phyloP scores from a whole-genome alignment of 352 stramenopile species.

The Globisporangium irregulare region DNA sequence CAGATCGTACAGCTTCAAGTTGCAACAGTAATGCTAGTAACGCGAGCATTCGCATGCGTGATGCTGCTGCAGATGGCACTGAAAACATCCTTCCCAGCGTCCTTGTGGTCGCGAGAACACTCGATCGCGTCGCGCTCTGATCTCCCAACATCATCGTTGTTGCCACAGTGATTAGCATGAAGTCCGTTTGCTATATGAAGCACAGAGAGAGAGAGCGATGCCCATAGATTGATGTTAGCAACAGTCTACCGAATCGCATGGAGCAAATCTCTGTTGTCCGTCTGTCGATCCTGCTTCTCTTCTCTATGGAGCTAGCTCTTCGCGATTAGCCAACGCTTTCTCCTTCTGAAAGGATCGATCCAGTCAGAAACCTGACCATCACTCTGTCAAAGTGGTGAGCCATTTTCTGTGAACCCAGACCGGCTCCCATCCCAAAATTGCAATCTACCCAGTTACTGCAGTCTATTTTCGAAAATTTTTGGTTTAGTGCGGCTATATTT shows the following conservation, averaged over 20 bases:
- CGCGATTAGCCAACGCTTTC: constrained; percentile 5
- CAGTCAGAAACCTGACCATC: constrained; percentile 3
- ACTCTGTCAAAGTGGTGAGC: not conserved
- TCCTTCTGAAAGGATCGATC: constrained; percentile 4
- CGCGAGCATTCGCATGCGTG: constrained; percentile 2
- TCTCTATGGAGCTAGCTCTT: constrained; percentile 5
- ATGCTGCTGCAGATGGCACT: not conserved
- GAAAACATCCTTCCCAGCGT: not conserved
- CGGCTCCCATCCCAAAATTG: not conserved
- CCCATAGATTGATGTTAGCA: not conserved
- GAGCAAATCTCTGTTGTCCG: not conserved
- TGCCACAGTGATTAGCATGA: not conserved
- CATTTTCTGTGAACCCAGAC: not conserved
- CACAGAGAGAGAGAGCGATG: not conserved
- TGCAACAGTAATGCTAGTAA: constrained; percentile 13
- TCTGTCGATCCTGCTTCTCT: not conserved
- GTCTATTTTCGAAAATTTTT: not conserved
- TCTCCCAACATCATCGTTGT: not conserved
- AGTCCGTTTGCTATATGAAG: not conserved
- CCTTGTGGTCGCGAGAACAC: constrained; percentile 18
- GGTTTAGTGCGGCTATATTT: not conserved
- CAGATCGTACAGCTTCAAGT: constrained; percentile 17
- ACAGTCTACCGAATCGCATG: not conserved
- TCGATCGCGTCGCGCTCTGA: constrained; percentile 41
- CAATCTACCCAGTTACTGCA: not conserved